Base-by-base conservation (phyloP, 345 rosid genomes). In the Salix brachista region DNA sequence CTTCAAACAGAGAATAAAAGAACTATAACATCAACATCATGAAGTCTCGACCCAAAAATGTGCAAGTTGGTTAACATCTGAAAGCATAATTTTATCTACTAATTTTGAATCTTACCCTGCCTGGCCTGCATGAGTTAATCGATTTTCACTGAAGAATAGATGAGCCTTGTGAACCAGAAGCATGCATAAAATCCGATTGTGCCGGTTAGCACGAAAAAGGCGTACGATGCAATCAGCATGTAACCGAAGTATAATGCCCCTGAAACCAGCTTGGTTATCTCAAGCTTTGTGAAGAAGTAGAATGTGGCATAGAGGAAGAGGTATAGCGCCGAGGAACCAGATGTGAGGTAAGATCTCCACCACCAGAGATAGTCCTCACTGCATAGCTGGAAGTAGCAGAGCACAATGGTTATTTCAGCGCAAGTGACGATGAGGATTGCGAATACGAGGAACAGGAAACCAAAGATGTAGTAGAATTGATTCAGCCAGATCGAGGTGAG, bases 271-370 rank as follows among this genome's bases (percentile, higher is more conserved):
- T 91, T 91, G 0, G 93, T 88, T 85, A 91, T 91, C 77, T 89
- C 93, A 4, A 91, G 96, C 86, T 91, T 91, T 16, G 93, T 91
- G 88, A 91, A 91, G 90, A 91, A 91, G 85, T 91, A 91, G 82
- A 91, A 91, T 6, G 92, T 85, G 0, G 96, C 93, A 3, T 91
- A 91, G 23, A 89, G 90, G 82, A 90, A 90, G 72, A 91, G 92
- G 72, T 91, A 91, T 0, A 91, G 42, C 0, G 96, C 93, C 10
- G 96, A 91, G 25, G 96, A 91, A 78, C 93, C 96, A 9, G 96
- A 88, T 25, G 93, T 91, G 25, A 91, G 90, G 85, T 91, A 91
- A n/a, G 96, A 89, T 78, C 96, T 91, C 96, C 96, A 91, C 96
- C 96, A 91, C 92, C 96, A 91, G 4, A 88, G 87, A 75, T 91